phyloP scores from a whole-genome alignment of 164 flowering plant species.

The Tinospora cordifolia region DNA sequence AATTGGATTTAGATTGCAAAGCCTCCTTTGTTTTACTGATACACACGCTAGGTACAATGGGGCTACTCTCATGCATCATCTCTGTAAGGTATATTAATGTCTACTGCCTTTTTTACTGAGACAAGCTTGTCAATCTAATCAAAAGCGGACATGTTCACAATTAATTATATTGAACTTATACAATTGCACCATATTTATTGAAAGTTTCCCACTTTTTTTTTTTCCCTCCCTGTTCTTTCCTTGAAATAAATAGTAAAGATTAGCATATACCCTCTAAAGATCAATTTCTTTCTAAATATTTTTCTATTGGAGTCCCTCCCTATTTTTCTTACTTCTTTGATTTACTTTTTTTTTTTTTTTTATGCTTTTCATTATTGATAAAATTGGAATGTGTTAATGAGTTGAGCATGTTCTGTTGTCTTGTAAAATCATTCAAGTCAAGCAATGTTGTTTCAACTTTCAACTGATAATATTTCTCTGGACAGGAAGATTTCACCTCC shows the following conservation, averaged over 20 bases:
- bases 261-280: too few species aligned
- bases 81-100: conserved; percentile 64
- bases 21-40: conserved; percentile 86
- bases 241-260: too few species aligned
- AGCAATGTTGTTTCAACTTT: neutral
- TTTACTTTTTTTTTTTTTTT: neutral
- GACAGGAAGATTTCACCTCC: neutral
- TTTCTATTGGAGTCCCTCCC: neutral
- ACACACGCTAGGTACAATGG: conserved; percentile 83
- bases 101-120: neutral
- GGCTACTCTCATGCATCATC: conserved; percentile 98
- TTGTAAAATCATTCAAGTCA: neutral
- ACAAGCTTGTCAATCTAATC: neutral
- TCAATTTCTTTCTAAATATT: neutral
- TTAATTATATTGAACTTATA: neutral
- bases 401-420: neutral
- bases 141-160: neutral
- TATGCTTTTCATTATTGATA: neutral
- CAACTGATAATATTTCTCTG: neutral
- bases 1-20: conserved; percentile 87
- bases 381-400: neutral
- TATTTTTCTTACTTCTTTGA: too few species aligned
- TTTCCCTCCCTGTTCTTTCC: too few species aligned
- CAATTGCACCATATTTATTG: too few species aligned
- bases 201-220: neutral